A percentile compares a stretch with the other conserved stretches of the same genome.
Evolutionary conservation across 2,329 filamentous ascomycete genomes (phyloP).

Genomic region (Ceratocystis papillata): DNA sequence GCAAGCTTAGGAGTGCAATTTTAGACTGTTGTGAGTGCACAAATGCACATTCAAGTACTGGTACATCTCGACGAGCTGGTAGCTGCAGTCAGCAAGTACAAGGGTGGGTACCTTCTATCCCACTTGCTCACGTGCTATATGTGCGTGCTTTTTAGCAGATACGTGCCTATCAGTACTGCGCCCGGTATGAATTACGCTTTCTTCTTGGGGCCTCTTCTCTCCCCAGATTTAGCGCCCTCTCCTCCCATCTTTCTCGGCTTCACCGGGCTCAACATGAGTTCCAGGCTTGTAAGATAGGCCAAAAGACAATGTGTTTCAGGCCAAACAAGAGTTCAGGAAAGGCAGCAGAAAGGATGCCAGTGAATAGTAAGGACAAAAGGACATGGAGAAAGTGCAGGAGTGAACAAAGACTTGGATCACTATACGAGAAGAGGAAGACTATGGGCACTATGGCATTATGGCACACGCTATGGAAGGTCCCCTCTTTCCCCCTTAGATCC

Average conservation of each 20-base stretch:
- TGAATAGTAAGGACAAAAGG: not conserved
- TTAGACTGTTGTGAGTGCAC: not conserved
- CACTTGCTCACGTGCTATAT: not conserved
- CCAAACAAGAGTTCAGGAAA: not conserved
- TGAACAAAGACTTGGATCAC: conserved; percentile 11
- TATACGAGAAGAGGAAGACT: conserved; percentile 10
- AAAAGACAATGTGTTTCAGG: conserved; percentile 13
- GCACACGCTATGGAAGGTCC: not conserved
- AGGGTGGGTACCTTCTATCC: not conserved
- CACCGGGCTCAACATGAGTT: conserved; percentile 2
- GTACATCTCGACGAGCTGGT: not conserved
- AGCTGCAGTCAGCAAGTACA: too few relatives aligned
- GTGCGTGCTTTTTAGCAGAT: not conserved
- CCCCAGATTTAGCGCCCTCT: conserved; percentile 7
- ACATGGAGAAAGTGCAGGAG: not conserved
- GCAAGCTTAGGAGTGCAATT: not conserved
- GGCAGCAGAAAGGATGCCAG: not conserved
- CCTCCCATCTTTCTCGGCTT: not conserved
- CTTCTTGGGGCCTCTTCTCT: not conserved
- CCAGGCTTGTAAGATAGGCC: not conserved
- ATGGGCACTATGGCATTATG: not conserved
- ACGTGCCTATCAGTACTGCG: not conserved
- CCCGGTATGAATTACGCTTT: not conserved
- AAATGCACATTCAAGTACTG: not conserved
- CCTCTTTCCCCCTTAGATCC: not conserved